Evolutionary conservation across 108 stramenopile genomes (phyloP).

Genomic region (Skeletonema potamos): DNA sequence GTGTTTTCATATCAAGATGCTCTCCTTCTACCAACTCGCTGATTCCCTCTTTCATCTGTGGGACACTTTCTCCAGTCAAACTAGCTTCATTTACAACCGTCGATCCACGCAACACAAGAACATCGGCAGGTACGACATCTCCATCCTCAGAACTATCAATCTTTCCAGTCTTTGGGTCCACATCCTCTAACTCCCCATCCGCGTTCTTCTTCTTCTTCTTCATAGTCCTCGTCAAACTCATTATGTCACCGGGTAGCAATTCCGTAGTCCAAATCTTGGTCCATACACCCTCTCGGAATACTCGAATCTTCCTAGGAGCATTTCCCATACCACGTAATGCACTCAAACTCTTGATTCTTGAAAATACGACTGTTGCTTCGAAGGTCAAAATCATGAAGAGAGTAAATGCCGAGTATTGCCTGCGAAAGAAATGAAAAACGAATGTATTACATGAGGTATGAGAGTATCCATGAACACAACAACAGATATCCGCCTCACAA

Average conservation of each 20-base stretch:
- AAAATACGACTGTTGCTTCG: conserved; percentile 93
- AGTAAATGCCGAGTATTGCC: conserved; percentile 91
- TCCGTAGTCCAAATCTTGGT: conserved; percentile 61
- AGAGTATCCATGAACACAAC: too few relatives aligned
- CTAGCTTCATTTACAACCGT: conserved; percentile 96
- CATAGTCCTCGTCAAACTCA: conserved; percentile 76
- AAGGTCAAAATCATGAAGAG: conserved; percentile 93
- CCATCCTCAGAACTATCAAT: conserved; percentile 55
- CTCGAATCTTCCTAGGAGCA: conserved; percentile 64
- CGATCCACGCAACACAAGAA: conserved; percentile 83
- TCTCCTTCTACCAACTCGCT: conserved; percentile 63
- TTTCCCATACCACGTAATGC: conserved; percentile 85
- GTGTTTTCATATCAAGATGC: conserved; percentile 69
- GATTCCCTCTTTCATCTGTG: conserved; percentile 97
- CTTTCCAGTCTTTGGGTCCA: conserved; percentile 24
- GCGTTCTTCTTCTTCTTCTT: conserved; percentile 47
- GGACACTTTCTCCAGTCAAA: conserved; percentile 94
- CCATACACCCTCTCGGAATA: conserved; percentile 80
- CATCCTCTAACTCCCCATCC: conserved; percentile 43
- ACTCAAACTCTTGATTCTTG: conserved; percentile 66
- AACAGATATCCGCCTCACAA: neutral
- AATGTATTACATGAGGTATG: too few relatives aligned
- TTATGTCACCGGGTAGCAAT: conserved; percentile 93
- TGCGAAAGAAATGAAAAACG: too few relatives aligned
- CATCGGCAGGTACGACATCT: conserved; percentile 94